phyloP scores from a whole-genome alignment of 73 alveolate species.

The Tetrahymena thermophila region DNA sequence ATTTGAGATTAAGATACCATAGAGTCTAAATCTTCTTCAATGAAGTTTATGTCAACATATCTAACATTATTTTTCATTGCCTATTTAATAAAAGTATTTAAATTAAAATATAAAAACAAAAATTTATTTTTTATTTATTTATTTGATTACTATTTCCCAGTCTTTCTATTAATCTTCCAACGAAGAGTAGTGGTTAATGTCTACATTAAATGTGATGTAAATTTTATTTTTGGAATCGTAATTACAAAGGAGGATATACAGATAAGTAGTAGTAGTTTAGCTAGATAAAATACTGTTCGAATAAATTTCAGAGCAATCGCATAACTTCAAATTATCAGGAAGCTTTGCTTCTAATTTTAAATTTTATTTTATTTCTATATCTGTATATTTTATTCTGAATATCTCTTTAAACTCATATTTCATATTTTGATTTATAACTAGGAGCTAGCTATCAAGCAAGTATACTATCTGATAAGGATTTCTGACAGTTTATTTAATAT shows the following conservation, averaged over 20 bases:
- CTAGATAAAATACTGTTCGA: neutral
- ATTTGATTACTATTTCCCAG: neutral
- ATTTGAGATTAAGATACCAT: neutral
- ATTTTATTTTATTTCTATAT: neutral
- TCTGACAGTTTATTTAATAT: neutral
- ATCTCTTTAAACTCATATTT: neutral
- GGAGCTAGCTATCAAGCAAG: neutral
- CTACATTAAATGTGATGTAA: neutral
- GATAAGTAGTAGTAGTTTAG: neutral
- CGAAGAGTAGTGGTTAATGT: neutral
- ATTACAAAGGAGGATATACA: neutral
- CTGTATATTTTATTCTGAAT: neutral
- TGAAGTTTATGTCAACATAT: neutral
- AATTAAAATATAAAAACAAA: neutral
- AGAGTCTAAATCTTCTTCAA: neutral
- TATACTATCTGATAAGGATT: neutral
- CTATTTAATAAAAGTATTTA: neutral
- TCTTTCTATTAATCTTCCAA: neutral
- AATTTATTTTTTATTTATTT: too few relatives aligned
- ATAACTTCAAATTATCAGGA: neutral
- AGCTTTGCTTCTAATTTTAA: neutral
- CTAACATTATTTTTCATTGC: neutral
- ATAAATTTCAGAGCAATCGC: neutral
- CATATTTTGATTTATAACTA: neutral
- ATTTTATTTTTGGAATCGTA: neutral